Base-by-base conservation (phyloP, 495 filamentous ascomycete species). In the Lasiosphaeria ovina region DNA sequence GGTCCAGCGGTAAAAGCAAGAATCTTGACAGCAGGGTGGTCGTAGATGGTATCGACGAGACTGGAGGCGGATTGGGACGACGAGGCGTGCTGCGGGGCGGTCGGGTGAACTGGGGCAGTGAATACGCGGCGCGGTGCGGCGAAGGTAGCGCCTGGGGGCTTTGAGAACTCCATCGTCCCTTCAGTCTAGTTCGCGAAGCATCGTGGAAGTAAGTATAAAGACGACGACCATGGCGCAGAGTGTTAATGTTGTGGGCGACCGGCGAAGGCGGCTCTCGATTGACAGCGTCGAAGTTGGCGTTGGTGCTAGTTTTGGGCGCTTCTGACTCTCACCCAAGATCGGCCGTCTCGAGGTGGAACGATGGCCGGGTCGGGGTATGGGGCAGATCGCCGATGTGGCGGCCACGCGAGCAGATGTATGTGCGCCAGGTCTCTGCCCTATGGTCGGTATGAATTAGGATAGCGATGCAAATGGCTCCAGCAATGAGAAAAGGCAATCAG, bases 1-100 rank as follows among this genome's bases (percentile, higher is more conserved):
- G 76, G 77, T 64, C 77, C 79, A 42, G 77, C 84, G 63, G 68
- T 81, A 66, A 90, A 90, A 52, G 85, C 75, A 33, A 88, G 80
- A 63, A 90, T 88, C 62, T 83, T 83, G 36, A 83, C 85, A 6
- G 79, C 85, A 5, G 86, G 83, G 61, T 89, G 84, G 61, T 77
- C 84, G 67, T 85, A 94, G 34, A 94, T 79, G 24, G 86, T 86
- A 65, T 92, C 89, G 56, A 90, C 83, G 5, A 83, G 35, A 33
- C 71, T 63, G 35, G 56, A 64, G 51, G 65, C 59, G 38, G 73
- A 57, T 16, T 56, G 67, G 6, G 74, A 61, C 33, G 71, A 55
- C 8, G 63, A 38, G 58, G 64, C 48, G 34, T 62, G 55, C 35
- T 59, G 62, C 47, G 73, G 64, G 44, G 55, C 50, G 24, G 68